A percentile compares a stretch with the other conserved stretches of the same genome.
phyloP scores from a whole-genome alignment of 2,329 filamentous ascomycete species.

The Xylariales sp. region DNA sequence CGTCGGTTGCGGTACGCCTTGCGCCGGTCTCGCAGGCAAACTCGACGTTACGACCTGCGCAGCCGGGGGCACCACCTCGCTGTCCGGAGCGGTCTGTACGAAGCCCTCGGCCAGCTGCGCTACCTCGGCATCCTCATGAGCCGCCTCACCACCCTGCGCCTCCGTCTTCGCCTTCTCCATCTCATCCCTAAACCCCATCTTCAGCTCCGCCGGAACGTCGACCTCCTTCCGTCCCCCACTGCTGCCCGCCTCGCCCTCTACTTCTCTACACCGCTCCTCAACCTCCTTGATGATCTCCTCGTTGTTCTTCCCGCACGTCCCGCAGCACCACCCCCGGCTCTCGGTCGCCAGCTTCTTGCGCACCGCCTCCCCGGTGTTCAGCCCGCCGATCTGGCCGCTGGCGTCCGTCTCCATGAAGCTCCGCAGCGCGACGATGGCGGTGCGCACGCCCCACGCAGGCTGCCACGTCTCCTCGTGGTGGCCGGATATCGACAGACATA shows the following conservation, averaged over 20 bases:
- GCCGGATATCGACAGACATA: conserved; percentile 88
- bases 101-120: conserved; percentile 54
- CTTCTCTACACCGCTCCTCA: conserved; percentile 41
- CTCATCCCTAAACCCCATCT: conserved; percentile 70
- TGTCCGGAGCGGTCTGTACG: conserved; percentile 41
- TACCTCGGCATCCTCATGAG: conserved; percentile 34
- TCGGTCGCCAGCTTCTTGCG: conserved; percentile 65
- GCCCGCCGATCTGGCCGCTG: conserved; percentile 81
- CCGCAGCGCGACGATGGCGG: conserved; percentile 73
- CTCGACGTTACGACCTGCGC: conserved; percentile 12
- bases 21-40: conserved; percentile 17
- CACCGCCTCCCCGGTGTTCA: conserved; percentile 68
- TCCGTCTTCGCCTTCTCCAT: conserved; percentile 40
- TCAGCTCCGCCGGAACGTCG: conserved; percentile 50
- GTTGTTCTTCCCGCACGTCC: conserved; percentile 66
- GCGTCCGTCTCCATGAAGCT: conserved; percentile 92
- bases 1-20: conserved; percentile 24
- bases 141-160: conserved; percentile 8
- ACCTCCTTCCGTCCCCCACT: conserved; percentile 31
- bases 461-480: conserved; percentile 99
- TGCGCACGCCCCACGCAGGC: conserved; percentile 93
- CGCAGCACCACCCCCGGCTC: conserved; percentile 63
- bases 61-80: conserved; percentile 15
- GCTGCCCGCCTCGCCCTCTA: conserved; percentile 28
- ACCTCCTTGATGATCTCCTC: conserved; percentile 68